Conservation (phyloP, 306 rosid genomes). For the Inga oerstediana region DNA sequence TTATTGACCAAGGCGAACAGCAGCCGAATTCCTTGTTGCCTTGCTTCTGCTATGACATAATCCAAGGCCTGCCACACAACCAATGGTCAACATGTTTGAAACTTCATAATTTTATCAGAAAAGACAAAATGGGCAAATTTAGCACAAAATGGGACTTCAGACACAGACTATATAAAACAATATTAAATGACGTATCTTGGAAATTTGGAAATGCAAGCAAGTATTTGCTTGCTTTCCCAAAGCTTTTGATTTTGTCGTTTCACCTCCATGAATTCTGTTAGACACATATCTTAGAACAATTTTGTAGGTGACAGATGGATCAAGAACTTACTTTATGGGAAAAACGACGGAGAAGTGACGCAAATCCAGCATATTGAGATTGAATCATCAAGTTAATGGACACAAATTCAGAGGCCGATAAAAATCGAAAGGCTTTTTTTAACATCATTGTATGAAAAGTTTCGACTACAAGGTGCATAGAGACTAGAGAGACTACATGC, state of each 20-base stretch:
- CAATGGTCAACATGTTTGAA: conserved; percentile 23
- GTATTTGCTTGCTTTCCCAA: not conserved
- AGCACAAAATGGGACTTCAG: not conserved
- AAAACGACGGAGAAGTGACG: not conserved
- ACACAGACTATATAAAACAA: conserved; percentile 13
- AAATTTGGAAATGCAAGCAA: not conserved
- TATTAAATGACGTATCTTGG: not conserved
- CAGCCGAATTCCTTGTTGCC: conserved; percentile 74
- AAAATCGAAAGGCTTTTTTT: conserved; percentile 11
- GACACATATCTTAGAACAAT: not conserved
- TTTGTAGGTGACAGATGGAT: conserved; percentile 4
- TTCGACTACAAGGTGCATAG: not conserved
- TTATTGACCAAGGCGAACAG: conserved; percentile 91
- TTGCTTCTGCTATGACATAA: conserved; percentile 89
- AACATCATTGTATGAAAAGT: conserved; percentile 3
- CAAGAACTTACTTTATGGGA: not conserved
- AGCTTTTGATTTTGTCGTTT: not conserved
- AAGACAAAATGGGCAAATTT: conserved; percentile 1
- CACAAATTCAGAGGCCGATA: conserved; percentile 5
- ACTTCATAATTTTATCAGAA: not conserved
- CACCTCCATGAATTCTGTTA: not conserved
- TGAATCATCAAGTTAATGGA: not conserved
- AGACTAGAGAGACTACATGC: not conserved
- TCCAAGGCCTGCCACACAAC: conserved; percentile 82
- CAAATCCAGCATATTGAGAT: not conserved